Percentiles rank a stretch among this genome's conserved stretches.
phyloP scores from a whole-genome alignment of 148 eudicot genomes.

The Arctostaphylos glauca region DNA sequence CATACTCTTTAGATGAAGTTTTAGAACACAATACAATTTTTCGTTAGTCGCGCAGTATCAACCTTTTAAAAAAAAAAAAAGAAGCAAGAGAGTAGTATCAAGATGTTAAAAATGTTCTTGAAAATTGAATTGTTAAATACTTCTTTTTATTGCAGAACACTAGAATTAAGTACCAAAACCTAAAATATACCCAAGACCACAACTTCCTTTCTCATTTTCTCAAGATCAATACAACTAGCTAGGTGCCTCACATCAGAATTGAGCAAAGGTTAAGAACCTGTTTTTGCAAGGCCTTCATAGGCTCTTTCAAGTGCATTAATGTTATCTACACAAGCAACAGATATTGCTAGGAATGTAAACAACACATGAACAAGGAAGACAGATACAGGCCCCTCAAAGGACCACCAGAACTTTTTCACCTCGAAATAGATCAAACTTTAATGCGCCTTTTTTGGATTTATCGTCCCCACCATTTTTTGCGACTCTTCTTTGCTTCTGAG shows the following conservation, averaged over 20 bases:
- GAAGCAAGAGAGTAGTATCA: background rate
- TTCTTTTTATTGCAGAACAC: background rate
- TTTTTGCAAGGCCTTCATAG: background rate
- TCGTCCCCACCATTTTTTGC: slow-evolving; percentile 36
- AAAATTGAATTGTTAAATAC: background rate
- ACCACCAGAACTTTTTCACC: background rate
- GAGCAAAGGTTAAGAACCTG: background rate
- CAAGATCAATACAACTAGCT: background rate
- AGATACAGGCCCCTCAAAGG: background rate
- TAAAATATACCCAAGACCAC: background rate
- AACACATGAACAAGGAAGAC: background rate
- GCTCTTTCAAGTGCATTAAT: background rate
- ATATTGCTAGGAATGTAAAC: background rate
- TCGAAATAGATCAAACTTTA: background rate
- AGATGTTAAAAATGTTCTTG: background rate
- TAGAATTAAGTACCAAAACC: background rate
- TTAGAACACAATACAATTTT: background rate
- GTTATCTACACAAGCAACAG: slow-evolving; percentile 1
- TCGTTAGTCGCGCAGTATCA: background rate
- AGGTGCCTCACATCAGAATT: background rate
- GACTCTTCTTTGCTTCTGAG: slow-evolving; percentile 23
- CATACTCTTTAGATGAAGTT: background rate
- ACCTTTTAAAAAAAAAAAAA: background rate
- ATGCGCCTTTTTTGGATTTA: background rate
- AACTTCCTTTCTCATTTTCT: background rate